phyloP scores from a whole-genome alignment of 2,329 filamentous ascomycete species.

The Talaromyces marneffei region DNA sequence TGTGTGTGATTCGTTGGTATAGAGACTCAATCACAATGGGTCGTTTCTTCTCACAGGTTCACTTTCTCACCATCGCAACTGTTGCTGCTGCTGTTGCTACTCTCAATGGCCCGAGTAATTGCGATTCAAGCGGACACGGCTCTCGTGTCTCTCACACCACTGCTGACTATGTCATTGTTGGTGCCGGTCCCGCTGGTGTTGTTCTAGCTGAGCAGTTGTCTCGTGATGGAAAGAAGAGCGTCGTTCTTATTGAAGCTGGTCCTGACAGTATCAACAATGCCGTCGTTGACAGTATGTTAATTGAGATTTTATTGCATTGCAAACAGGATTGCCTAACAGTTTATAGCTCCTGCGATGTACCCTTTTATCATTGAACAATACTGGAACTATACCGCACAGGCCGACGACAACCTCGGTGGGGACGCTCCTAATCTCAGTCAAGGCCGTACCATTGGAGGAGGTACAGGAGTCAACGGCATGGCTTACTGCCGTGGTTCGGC shows the following conservation, averaged over 20 bases:
- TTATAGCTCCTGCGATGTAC: neutral
- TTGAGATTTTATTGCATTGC: neutral
- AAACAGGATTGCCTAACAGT: neutral
- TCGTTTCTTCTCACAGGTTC: neutral
- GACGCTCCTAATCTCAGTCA: slow-evolving; percentile 10
- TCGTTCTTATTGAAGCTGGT: neutral
- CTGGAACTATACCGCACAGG: neutral
- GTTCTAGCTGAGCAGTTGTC: neutral
- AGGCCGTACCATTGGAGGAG: slow-evolving; percentile 19
- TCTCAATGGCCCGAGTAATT: neutral
- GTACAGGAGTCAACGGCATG: slow-evolving; percentile 20
- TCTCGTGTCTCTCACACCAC: neutral
- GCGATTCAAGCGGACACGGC: neutral
- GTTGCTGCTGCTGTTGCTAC: neutral
- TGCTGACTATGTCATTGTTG: neutral
- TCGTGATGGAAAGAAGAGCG: neutral
- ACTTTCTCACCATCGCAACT: neutral
- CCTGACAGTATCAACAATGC: neutral
- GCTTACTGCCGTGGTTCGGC: slow-evolving; percentile 19
- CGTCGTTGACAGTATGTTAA: neutral
- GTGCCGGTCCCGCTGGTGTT: neutral
- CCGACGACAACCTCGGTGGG: neutral
- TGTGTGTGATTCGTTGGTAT: neutral
- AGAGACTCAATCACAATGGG: neutral
- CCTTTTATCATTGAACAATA: neutral